Evolutionary conservation across 768 basidiomycete species (phyloP).

Genomic region (Psilocybe cubensis): DNA sequence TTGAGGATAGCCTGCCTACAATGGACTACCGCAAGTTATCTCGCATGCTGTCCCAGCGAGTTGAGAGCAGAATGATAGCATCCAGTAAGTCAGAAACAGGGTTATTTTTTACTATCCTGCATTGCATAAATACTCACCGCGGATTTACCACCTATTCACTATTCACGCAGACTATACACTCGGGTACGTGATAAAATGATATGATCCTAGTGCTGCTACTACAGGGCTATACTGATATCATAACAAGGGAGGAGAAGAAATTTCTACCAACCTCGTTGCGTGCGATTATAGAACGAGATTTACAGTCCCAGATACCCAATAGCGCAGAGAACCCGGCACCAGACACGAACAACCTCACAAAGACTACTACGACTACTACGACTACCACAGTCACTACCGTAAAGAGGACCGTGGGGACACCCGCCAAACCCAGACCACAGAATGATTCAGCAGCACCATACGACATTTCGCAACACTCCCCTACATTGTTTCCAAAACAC

Average conservation of each 20-base stretch:
- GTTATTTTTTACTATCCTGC: too few relatives aligned
- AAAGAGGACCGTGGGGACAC: not conserved
- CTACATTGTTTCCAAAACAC: too few relatives aligned
- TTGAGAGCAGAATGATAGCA: constrained; percentile 18
- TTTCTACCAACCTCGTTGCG: not conserved
- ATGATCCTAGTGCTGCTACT: too few relatives aligned
- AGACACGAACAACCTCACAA: not conserved
- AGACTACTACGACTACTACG: not conserved
- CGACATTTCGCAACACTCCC: too few relatives aligned
- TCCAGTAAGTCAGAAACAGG: constrained; percentile 16
- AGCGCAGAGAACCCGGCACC: not conserved
- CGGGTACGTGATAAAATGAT: too few relatives aligned
- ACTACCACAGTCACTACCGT: not conserved
- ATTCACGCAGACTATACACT: constrained; percentile 4
- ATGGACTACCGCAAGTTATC: constrained; percentile 18
- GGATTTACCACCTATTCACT: not conserved
- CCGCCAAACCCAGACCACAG: not conserved
- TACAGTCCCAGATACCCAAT: not conserved
- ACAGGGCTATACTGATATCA: not conserved
- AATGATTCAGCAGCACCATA: too few relatives aligned
- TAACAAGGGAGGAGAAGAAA: not conserved
- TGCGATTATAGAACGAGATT: not conserved
- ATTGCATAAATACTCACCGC: too few relatives aligned
- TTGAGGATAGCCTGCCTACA: constrained; percentile 9
- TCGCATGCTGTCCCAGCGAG: constrained; percentile 16